Evolutionary conservation across 129 eudicot genomes (phyloP).

Genomic region (Artemisia tridentata): DNA sequence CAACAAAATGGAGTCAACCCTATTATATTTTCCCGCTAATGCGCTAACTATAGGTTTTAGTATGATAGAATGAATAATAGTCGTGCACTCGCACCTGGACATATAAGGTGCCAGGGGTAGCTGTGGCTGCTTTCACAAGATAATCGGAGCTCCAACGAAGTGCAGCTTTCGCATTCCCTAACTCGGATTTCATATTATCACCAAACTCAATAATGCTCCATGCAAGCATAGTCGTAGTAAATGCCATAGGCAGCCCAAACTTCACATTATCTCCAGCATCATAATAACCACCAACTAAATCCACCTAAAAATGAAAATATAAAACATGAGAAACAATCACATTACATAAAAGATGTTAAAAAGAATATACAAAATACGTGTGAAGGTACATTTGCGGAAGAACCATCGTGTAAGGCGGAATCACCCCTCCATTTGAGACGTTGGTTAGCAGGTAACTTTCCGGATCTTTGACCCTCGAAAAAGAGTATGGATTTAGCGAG

Average conservation of each 20-base stretch:
- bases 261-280: conserved; percentile 95
- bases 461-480: conserved; percentile 91
- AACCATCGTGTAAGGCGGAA: conserved; percentile 85
- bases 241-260: conserved; percentile 96
- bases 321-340: not conserved
- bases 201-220: conserved; percentile 97
- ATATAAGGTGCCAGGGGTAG: conserved; percentile 67
- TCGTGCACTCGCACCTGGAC: conserved; percentile 47
- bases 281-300: conserved; percentile 86
- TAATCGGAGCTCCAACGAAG: conserved; percentile 89
- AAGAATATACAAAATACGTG: not conserved
- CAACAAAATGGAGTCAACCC: not conserved
- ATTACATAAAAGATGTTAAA: not conserved
- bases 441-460: conserved; percentile 60
- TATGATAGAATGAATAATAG: too few relatives aligned
- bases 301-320: conserved; percentile 47
- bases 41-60: too few relatives aligned
- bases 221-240: conserved; percentile 78
- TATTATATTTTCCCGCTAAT: too few relatives aligned
- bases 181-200: conserved; percentile 53
- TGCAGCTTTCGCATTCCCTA: conserved; percentile 63
- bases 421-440: conserved; percentile 75
- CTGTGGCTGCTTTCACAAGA: conserved; percentile 86
- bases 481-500: conserved; percentile 75
- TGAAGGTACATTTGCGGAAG: conserved; percentile 52